Percentiles rank a stretch among this genome's conserved stretches.
Evolutionary conservation across 1,284 basidiomycete genomes (phyloP).

Genomic region (Caloboletus inedulis): DNA sequence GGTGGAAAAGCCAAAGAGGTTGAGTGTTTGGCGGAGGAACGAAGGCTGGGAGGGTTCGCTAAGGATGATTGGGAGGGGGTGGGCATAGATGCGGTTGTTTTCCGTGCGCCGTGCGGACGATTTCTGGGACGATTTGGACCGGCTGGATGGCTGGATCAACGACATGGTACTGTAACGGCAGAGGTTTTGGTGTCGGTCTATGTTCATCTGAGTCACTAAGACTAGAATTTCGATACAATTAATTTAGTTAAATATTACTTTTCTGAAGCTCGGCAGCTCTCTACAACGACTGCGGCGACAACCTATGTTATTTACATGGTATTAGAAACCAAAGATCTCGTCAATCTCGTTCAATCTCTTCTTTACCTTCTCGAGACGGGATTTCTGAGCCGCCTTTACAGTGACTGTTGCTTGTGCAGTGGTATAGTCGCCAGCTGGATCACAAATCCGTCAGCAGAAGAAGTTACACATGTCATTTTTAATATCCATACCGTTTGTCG

Average conservation of each 20-base stretch:
- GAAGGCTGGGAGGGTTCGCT: slow-evolving; percentile 38
- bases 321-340: slow-evolving; percentile 32
- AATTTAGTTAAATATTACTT: too few species aligned
- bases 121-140: slow-evolving; percentile 40
- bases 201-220: neutral
- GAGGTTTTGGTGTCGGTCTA: neutral
- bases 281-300: neutral
- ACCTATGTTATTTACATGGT: neutral
- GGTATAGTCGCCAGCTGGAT: slow-evolving; percentile 3
- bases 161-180: slow-evolving; percentile 38
- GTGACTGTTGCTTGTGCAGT: neutral
- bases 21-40: slow-evolving; percentile 44
- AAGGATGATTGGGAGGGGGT: slow-evolving; percentile 63
- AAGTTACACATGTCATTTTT: neutral
- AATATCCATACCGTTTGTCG: slow-evolving; percentile 9
- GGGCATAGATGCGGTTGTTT: slow-evolving; percentile 62
- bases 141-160: slow-evolving; percentile 40
- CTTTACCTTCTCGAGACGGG: slow-evolving; percentile 25
- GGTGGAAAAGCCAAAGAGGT: slow-evolving; percentile 50
- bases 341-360: slow-evolving; percentile 32
- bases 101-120: slow-evolving; percentile 53
- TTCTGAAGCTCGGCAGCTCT: neutral
- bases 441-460: slow-evolving; percentile 6
- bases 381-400: slow-evolving; percentile 5
- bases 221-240: too few species aligned